Evolutionary conservation across 2,329 filamentous ascomycete species (phyloP), one percentile per base, ranked within the genome.

Genomic region (Diatrype stigma): DNA sequence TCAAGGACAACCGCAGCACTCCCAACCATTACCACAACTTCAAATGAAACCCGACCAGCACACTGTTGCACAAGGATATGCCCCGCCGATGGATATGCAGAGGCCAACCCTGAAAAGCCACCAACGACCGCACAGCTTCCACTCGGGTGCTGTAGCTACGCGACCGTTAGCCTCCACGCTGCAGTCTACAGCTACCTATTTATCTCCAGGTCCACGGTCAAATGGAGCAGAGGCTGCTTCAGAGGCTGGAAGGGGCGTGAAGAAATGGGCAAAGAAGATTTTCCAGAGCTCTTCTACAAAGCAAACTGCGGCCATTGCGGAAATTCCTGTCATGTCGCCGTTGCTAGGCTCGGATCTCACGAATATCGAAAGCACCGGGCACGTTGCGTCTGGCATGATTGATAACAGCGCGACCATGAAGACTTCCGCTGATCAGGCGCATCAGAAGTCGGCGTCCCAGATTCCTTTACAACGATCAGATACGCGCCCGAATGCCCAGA

Each of bases 231-330:
- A 55, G 5, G 56, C 56, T 11, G 34, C 63, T 16, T 49, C 56
- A 1, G 59, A 56, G 22, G 61, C 57, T 48, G 61, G 62, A 2
- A 64, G 63, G 44, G 60, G 60, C 7, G 51, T 66, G 52, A 66
- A 64, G 56, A 65, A 66, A 54, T 66, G 61, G 62, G 62, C 59
- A 3, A 65, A 62, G 51, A 64, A 64, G 45, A 56, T 61, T 21
- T 61, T 56, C 55, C 53, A 62, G 26, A 65, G 56, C 44, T 56
- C 60, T 11, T 50, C 55, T 1, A 5, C 65, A 14, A 61, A 63
- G 40, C 63, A 66, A 46, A 58, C 59, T 2, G 56, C 59, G 6
- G 57, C 52, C 17, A 58, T 50, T 6, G 30, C 64, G 21, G 52
- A 57, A 1, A 62, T 61, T 16, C 63, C 61, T 17, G 32, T 64